Evolutionary conservation across 2,329 filamentous ascomycete genomes (phyloP).

Genomic region (Thielaviopsis populi): DNA sequence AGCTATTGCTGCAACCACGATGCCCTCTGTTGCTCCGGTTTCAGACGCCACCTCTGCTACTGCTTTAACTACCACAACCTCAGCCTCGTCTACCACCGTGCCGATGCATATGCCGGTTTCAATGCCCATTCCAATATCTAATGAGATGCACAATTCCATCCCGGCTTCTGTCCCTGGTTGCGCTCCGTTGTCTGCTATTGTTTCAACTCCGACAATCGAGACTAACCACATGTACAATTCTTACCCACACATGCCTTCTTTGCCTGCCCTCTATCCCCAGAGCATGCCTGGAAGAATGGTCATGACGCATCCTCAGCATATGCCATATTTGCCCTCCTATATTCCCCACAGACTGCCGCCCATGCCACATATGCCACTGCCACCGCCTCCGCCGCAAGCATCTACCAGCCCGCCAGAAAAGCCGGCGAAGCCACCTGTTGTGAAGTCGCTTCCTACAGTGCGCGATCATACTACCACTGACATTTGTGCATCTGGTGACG

Average conservation of each 20-base stretch:
- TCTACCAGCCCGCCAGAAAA: conserved; percentile 49
- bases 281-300: conserved; percentile 37
- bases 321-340: conserved; percentile 26
- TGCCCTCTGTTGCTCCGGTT: background rate
- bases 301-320: conserved; percentile 33
- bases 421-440: conserved; percentile 51
- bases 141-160: background rate
- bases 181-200: background rate
- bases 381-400: background rate
- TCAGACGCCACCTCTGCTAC: background rate
- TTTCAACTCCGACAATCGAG: conserved; percentile 10
- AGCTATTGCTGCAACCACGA: background rate
- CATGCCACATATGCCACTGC: conserved; percentile 21
- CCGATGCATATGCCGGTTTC: background rate
- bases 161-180: background rate
- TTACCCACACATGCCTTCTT: background rate
- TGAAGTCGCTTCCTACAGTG: conserved; percentile 84
- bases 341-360: conserved; percentile 19
- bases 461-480: conserved; percentile 96
- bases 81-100: background rate
- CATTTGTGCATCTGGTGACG: conserved; percentile 73
- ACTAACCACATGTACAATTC: conserved; percentile 6
- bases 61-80: background rate
- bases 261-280: background rate
- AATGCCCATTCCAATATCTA: background rate